These are phyloP conservation scores for Aspergillus amoenus DNA, from an alignment of 2,329 filamentous ascomycete species.

Conservation along the genomic window DNA sequence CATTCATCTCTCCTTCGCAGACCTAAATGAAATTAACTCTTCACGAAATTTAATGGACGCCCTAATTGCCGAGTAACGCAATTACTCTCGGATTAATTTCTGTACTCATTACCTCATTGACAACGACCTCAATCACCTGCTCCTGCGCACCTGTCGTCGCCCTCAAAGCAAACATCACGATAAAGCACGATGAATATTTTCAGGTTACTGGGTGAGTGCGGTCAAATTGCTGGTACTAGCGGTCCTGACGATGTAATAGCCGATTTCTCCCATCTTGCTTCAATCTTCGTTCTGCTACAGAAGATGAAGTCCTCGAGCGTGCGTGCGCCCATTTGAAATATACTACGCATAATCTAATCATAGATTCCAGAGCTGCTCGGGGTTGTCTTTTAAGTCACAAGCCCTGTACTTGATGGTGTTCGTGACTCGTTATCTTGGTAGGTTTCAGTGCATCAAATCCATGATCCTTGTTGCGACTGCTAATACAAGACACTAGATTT, in stretches of 20 bases:
- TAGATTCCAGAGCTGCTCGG: slow-evolving; percentile 75
- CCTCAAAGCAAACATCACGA: neutral
- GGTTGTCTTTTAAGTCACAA: slow-evolving; percentile 99
- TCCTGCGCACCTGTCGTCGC: neutral
- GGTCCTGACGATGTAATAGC: slow-evolving; percentile 51
- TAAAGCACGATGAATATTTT: slow-evolving; percentile 66
- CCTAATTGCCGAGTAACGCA: neutral
- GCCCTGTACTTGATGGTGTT: slow-evolving; percentile 93
- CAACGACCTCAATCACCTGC: neutral
- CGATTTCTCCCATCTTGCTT: slow-evolving; percentile 92
- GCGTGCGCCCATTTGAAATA: slow-evolving; percentile 34
- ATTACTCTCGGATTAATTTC: neutral
- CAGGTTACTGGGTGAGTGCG: slow-evolving; percentile 59
- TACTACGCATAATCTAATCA: slow-evolving; percentile 7
- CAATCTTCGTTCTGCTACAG: slow-evolving; percentile 90
- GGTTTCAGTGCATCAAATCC: slow-evolving; percentile 17
- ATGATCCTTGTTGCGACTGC: neutral
- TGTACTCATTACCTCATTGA: neutral
- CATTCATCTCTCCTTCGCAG: slow-evolving; percentile 20
- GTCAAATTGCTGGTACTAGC: neutral
- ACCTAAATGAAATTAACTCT: neutral
- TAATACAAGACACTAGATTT: slow-evolving; percentile 60
- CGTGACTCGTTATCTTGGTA: slow-evolving; percentile 85
- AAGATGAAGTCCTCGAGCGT: slow-evolving; percentile 96
- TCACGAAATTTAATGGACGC: neutral